Percentiles rank a stretch among this genome's conserved stretches.
phyloP scores from a whole-genome alignment of 2,329 filamentous ascomycete genomes.

The Trichoderma harzianum region DNA sequence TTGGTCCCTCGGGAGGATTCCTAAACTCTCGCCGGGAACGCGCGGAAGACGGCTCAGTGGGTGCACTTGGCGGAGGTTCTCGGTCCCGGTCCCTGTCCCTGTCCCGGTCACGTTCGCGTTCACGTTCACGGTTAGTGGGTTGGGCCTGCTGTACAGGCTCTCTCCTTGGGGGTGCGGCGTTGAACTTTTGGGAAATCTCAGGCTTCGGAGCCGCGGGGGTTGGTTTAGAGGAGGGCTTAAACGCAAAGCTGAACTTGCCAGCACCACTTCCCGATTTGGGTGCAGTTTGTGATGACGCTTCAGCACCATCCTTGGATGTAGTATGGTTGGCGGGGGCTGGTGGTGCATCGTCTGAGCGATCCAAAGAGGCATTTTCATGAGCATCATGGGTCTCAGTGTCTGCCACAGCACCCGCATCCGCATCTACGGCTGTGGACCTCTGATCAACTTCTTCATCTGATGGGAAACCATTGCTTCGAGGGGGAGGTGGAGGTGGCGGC shows the following conservation, averaged over 20 bases:
- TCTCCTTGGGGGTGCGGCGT: constrained; percentile 55
- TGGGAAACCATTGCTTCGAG: constrained; percentile 20
- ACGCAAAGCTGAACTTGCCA: constrained; percentile 85
- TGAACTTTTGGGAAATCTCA: constrained; percentile 67
- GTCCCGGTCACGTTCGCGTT: not conserved
- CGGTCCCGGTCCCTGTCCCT: constrained; percentile 31
- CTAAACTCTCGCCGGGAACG: constrained; percentile 38
- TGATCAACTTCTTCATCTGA: constrained; percentile 22
- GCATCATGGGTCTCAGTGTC: constrained; percentile 21
- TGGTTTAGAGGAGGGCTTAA: constrained; percentile 69
- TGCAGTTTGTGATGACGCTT: constrained; percentile 41
- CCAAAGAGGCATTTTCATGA: not conserved
- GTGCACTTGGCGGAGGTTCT: constrained; percentile 48
- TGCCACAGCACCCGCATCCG: constrained; percentile 20
- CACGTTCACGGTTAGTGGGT: constrained; percentile 15
- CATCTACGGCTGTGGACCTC: constrained; percentile 21
- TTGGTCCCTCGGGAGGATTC: constrained; percentile 35
- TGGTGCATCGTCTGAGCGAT: not conserved
- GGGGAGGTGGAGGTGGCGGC: not conserved
- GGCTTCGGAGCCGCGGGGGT: constrained; percentile 57
- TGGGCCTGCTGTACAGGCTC: constrained; percentile 25
- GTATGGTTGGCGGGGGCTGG: constrained; percentile 2
- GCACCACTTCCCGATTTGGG: constrained; percentile 50
- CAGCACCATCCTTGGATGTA: constrained; percentile 48
- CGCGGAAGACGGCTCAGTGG: constrained; percentile 53